phyloP scores from a whole-genome alignment of 345 rosid species.

The Arabis hirsuta region DNA sequence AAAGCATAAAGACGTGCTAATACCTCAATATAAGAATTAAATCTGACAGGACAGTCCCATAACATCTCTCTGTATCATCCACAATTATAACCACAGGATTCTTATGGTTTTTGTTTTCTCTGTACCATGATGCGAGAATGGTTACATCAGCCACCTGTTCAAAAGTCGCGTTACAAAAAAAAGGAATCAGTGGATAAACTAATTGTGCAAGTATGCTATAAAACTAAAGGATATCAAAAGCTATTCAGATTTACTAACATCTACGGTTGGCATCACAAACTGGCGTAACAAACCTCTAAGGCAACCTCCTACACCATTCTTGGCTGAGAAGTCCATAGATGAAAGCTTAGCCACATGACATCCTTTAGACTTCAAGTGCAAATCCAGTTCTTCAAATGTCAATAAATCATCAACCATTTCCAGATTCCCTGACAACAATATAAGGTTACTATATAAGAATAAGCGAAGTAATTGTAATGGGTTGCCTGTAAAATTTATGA shows the following conservation, averaged over 20 bases:
- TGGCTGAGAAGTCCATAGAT: constrained; percentile 70
- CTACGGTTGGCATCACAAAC: constrained; percentile 64
- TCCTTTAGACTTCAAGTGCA: constrained; percentile 72
- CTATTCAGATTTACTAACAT: constrained; percentile 58
- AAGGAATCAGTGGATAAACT: constrained; percentile 17
- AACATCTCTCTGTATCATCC: constrained; percentile 82
- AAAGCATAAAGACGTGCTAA: constrained; percentile 20
- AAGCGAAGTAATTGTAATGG: background rate
- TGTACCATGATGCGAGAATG: constrained; percentile 83
- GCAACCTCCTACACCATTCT: constrained; percentile 81
- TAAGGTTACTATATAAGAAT: background rate
- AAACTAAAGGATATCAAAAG: constrained; percentile 15
- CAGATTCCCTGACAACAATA: constrained; percentile 68
- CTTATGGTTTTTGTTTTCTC: constrained; percentile 52
- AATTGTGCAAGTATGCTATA: constrained; percentile 6
- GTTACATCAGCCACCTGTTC: constrained; percentile 77
- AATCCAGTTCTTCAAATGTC: constrained; percentile 78
- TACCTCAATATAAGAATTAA: constrained; percentile 83
- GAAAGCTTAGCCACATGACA: constrained; percentile 92
- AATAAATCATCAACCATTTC: constrained; percentile 91
- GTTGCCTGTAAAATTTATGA: background rate
- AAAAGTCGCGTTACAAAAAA: constrained; percentile 38
- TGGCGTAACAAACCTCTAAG: constrained; percentile 81
- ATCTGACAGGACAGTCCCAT: constrained; percentile 76
- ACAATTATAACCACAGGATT: constrained; percentile 70